phyloP scores from a whole-genome alignment of 768 basidiomycete genomes.

The Lentinula lateritia region DNA sequence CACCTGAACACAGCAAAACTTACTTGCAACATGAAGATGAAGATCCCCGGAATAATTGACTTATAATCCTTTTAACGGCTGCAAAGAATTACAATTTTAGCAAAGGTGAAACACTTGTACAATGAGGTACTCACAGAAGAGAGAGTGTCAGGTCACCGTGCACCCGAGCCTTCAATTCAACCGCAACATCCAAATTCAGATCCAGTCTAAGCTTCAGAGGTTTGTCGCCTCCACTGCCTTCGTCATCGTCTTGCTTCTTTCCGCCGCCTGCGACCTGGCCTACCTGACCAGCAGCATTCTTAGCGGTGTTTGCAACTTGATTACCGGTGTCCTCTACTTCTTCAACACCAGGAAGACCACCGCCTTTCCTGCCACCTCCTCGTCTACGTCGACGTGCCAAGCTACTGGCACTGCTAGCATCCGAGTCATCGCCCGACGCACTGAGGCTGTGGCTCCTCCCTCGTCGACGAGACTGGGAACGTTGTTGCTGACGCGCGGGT shows the following conservation, averaged over 20 bases:
- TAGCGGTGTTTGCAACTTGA: constrained; percentile 11
- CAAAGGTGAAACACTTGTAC: background rate
- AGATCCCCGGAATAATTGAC: background rate
- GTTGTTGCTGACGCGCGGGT: background rate
- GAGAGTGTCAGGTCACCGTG: constrained; percentile 29
- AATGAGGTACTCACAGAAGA: constrained; percentile 15
- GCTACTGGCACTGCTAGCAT: background rate
- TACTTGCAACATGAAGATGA: background rate
- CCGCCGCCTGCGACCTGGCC: constrained; percentile 15
- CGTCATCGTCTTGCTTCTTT: constrained; percentile 2
- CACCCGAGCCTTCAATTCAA: constrained; percentile 26
- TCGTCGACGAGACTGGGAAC: constrained; percentile 1
- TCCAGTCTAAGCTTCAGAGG: constrained; percentile 25
- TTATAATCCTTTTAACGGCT: background rate
- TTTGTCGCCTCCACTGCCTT: constrained; percentile 12
- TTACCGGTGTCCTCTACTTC: constrained; percentile 13
- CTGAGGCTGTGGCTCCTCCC: background rate
- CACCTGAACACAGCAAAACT: background rate
- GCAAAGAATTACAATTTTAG: background rate
- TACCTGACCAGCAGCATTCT: constrained; percentile 11
- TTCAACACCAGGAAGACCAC: constrained; percentile 14
- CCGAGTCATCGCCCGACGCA: background rate
- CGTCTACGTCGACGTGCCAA: constrained; percentile 9
- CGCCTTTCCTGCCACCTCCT: constrained; percentile 8
- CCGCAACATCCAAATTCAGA: constrained; percentile 27